A percentile compares a stretch with the other conserved stretches of the same genome.
These are phyloP conservation scores for Anaeromyces robustus DNA, from an alignment of 192 early-diverging fungal species.

Conservation along the genomic window DNA sequence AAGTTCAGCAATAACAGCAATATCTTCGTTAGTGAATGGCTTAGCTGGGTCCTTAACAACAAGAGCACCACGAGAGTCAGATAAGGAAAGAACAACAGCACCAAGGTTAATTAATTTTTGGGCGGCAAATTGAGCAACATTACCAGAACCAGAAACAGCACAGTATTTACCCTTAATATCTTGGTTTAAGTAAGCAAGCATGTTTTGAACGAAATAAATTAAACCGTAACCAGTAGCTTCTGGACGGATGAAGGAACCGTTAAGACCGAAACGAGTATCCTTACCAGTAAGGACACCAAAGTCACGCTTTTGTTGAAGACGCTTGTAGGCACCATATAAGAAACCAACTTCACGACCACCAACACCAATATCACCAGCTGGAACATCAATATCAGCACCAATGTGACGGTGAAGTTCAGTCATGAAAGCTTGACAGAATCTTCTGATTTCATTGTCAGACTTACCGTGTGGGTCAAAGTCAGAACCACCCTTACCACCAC, in stretches of 20 bases:
- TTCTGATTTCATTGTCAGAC: slow-evolving; percentile 31
- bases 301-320: slow-evolving; percentile 26
- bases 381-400: slow-evolving; percentile 30
- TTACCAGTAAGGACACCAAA: slow-evolving; percentile 31
- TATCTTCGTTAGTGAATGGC: slow-evolving; percentile 23
- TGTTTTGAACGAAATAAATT: slow-evolving; percentile 31
- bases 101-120: slow-evolving; percentile 35
- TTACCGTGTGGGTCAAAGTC: slow-evolving; percentile 29
- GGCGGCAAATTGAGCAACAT: slow-evolving; percentile 34
- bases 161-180: slow-evolving; percentile 30
- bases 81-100: slow-evolving; percentile 29
- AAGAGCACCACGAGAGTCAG: slow-evolving; percentile 31
- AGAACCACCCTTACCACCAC: slow-evolving; percentile 30
- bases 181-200: slow-evolving; percentile 9
- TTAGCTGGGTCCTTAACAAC: slow-evolving; percentile 18
- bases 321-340: slow-evolving; percentile 37
- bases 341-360: slow-evolving; percentile 31
- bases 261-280: slow-evolving; percentile 12
- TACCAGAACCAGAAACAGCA: slow-evolving; percentile 30
- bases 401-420: slow-evolving; percentile 34
- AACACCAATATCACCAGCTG: slow-evolving; percentile 32
- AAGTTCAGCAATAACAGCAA: slow-evolving; percentile 28
- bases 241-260: slow-evolving; percentile 31
- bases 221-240: slow-evolving; percentile 38
- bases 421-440: slow-evolving; percentile 36